A percentile compares a stretch with the other conserved stretches of the same genome.
Evolutionary conservation across 257 asterid species (phyloP).

Genomic region (Scutellaria galericulata): DNA sequence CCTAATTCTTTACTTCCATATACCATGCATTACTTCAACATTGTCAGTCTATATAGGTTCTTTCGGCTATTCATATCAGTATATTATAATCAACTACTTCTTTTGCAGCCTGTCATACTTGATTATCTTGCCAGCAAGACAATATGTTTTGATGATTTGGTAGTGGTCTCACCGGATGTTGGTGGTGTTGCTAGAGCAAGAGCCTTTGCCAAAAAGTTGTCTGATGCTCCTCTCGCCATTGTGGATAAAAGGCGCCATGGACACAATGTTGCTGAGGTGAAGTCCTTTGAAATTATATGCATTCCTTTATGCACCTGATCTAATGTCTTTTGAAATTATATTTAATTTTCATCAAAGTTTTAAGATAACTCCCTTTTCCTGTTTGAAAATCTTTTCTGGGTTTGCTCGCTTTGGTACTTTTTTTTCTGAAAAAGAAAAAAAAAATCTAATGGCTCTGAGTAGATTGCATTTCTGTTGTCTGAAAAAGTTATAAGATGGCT

Average conservation of each 20-base stretch:
- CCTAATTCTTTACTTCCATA: not conserved
- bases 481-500: conserved; percentile 18
- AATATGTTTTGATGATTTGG: conserved; percentile 68
- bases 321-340: not conserved
- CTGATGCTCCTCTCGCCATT: conserved; percentile 87
- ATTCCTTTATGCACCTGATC: conserved; percentile 23
- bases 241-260: conserved; percentile 88
- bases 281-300: conserved; percentile 22
- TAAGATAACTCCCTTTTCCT: too few species aligned
- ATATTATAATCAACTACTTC: conserved; percentile 9
- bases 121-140: conserved; percentile 90
- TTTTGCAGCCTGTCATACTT: conserved; percentile 75
- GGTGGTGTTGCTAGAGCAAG: conserved; percentile 93
- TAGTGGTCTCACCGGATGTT: conserved; percentile 88
- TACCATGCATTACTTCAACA: conserved; percentile 17
- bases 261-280: conserved; percentile 80
- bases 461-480: conserved; percentile 14
- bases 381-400: too few species aligned
- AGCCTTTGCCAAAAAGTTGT: conserved; percentile 81
- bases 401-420: too few species aligned
- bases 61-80: conserved; percentile 19
- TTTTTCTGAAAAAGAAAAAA: too few species aligned
- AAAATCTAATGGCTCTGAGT: not conserved
- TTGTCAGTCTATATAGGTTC: conserved; percentile 17
- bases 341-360: too few species aligned